Base-by-base conservation (phyloP, 2,329 filamentous ascomycete species). In the Orbilia blumenaviensis region DNA sequence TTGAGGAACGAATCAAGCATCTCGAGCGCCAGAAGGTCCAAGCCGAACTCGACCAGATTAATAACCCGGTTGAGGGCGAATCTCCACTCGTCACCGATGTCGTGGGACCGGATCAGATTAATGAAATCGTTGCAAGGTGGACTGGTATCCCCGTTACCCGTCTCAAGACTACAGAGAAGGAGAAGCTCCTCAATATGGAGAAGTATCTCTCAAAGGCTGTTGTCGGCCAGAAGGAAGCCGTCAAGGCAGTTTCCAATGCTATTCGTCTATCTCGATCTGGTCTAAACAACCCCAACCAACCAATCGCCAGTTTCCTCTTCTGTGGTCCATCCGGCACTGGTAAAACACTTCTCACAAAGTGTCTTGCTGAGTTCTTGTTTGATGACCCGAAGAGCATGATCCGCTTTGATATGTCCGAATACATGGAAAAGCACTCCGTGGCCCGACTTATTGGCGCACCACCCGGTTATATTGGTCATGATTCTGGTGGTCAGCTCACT, bases 321-420 rank as follows among this genome's bases (percentile, higher is more conserved):
- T 98, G 95, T 81, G 95, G 95, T 86, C 95, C 95, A 12, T 98
- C 94, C 0, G 95, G 95, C 86, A 99, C 95, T 10, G 95, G 95
- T 86, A 99, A 99, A 85, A 99, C 95, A 16, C 86, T 99, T 18
- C 89, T 99, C 71, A 98, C 94, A 78, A 99, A 99, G 84, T 95
- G 94, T 14, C 87, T 99, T 74, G 95, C 95, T 56, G 95, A 99
- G 83, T 99, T 99, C 86, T 86, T 99, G 27, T 99, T 99, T 85
- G 95, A 99, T 82, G 95, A 99, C 80, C 85, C 94, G 25, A 97
- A 97, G 85, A 87, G 94, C 34, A 98, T 99, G 95, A 97, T 99
- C 80, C 91, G 95, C 41, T 96, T 99, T 85, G 95, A 99, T 83
- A 99, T 99, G 95, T 98, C 94, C 3, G 95, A 99, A 84, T 99